A percentile compares a stretch with the other conserved stretches of the same genome.
Conservation (phyloP, 2,329 filamentous ascomycete genomes). For the Fusarium torulosum region DNA sequence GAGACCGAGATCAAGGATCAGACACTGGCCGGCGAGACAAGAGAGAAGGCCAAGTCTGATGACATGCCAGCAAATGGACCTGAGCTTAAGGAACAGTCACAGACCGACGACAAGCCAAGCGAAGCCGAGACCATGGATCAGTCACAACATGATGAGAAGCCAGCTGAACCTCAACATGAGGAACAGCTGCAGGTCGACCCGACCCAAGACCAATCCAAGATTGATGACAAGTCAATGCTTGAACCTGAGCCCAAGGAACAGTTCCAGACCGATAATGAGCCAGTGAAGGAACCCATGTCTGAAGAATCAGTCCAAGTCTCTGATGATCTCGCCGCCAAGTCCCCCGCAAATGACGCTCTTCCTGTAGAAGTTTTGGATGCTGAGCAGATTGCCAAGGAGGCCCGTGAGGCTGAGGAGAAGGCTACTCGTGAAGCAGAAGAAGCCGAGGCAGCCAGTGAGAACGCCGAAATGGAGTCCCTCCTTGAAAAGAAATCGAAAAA, state of each 20-base stretch:
- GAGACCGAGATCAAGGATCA: background rate
- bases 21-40: background rate
- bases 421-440: conserved; percentile 44
- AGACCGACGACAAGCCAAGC: conserved; percentile 5
- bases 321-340: background rate
- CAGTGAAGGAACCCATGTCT: background rate
- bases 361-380: conserved; percentile 49
- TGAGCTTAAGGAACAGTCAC: background rate
- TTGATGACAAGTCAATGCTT: background rate
- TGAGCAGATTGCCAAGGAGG: conserved; percentile 27
- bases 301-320: conserved; percentile 5
- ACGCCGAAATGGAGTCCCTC: conserved; percentile 53
- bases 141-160: background rate
- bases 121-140: background rate
- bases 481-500: conserved; percentile 56
- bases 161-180: no score
- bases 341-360: conserved; percentile 27
- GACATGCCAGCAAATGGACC: background rate
- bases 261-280: background rate
- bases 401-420: conserved; percentile 34
- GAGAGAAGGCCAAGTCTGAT: background rate
- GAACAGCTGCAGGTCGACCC: no score
- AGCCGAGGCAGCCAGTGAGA: conserved; percentile 41
- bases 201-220: background rate
- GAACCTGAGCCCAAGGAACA: no score